A percentile compares a stretch with the other conserved stretches of the same genome.
Evolutionary conservation across 1,284 basidiomycete species (phyloP).

Genomic region (Cryptococcus maquisensis): DNA sequence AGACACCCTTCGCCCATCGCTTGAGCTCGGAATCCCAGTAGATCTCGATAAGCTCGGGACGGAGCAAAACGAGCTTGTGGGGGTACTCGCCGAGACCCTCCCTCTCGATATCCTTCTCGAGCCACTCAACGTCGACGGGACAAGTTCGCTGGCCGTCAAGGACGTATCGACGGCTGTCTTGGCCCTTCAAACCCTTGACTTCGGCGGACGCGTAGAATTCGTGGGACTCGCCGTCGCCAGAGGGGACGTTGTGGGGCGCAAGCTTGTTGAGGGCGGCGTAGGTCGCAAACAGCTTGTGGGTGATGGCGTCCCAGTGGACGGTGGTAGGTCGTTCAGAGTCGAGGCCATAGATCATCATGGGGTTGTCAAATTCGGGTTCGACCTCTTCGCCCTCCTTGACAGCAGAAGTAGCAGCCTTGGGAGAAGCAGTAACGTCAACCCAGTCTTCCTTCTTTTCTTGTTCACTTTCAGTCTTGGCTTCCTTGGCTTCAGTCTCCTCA

Average conservation of each 20-base stretch:
- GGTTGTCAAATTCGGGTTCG: constrained; percentile 40
- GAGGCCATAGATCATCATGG: constrained; percentile 56
- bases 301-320: constrained; percentile 50
- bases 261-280: constrained; percentile 53
- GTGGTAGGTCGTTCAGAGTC: constrained; percentile 53
- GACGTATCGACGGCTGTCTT: constrained; percentile 56
- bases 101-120: constrained; percentile 51
- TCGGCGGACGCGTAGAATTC: constrained; percentile 55
- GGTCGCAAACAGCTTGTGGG: constrained; percentile 54
- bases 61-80: constrained; percentile 56
- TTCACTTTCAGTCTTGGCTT: constrained; percentile 23
- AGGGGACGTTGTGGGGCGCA: constrained; percentile 53
- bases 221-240: constrained; percentile 49
- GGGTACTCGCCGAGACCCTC: constrained; percentile 49
- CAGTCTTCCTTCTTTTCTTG: constrained; percentile 45
- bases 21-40: constrained; percentile 56
- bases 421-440: constrained; percentile 57
- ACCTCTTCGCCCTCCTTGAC: constrained; percentile 10
- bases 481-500: constrained; percentile 26
- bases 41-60: constrained; percentile 55
- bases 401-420: constrained; percentile 62
- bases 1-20: constrained; percentile 53
- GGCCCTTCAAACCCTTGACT: constrained; percentile 56
- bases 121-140: constrained; percentile 56
- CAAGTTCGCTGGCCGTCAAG: constrained; percentile 55